A percentile compares a stretch with the other conserved stretches of the same genome.
These are phyloP conservation scores for Leptosphaerulina australis DNA, from an alignment of 2,329 filamentous ascomycete genomes.

Conservation along the genomic window DNA sequence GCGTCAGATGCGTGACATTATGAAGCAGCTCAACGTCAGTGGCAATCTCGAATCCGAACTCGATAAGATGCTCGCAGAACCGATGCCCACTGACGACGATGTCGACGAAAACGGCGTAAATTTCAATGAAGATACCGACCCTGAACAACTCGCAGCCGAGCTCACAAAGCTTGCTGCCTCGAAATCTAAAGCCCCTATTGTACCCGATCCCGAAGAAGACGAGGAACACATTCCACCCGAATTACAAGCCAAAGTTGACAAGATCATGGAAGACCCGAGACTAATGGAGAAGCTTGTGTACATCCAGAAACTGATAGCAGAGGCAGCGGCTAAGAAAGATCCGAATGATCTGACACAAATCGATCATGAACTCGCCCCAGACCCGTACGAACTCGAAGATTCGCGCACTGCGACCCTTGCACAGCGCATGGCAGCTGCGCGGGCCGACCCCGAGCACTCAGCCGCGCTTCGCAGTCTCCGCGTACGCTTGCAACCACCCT, in stretches of 20 bases:
- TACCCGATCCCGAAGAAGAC: conserved; percentile 16
- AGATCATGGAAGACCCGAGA: conserved; percentile 43
- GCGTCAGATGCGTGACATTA: conserved; percentile 35
- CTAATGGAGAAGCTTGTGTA: conserved; percentile 43
- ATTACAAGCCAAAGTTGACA: conserved; percentile 42
- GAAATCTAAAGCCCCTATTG: conserved; percentile 8
- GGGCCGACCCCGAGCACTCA: conserved; percentile 38
- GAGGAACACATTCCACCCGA: conserved; percentile 36
- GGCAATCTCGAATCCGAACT: conserved; percentile 32
- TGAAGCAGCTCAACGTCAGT: conserved; percentile 31
- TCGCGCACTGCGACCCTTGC: conserved; percentile 32
- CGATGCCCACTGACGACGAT: conserved; percentile 26
- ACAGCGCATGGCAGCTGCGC: conserved; percentile 34
- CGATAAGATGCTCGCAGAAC: conserved; percentile 20
- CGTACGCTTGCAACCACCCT: conserved; percentile 38
- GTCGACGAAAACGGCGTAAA: conserved; percentile 18
- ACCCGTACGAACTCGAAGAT: conserved; percentile 35
- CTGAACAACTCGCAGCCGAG: conserved; percentile 31
- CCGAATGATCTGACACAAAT: conserved; percentile 24
- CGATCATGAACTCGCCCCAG: conserved; percentile 34
- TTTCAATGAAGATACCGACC: conserved; percentile 23
- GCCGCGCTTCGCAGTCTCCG: conserved; percentile 36
- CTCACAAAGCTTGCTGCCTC: conserved; percentile 28
- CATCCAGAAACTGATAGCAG: conserved; percentile 35
- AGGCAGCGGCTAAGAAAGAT: conserved; percentile 9